Evolutionary conservation across 1,284 basidiomycete species (phyloP).

Genomic region (Tremellales sp.): DNA sequence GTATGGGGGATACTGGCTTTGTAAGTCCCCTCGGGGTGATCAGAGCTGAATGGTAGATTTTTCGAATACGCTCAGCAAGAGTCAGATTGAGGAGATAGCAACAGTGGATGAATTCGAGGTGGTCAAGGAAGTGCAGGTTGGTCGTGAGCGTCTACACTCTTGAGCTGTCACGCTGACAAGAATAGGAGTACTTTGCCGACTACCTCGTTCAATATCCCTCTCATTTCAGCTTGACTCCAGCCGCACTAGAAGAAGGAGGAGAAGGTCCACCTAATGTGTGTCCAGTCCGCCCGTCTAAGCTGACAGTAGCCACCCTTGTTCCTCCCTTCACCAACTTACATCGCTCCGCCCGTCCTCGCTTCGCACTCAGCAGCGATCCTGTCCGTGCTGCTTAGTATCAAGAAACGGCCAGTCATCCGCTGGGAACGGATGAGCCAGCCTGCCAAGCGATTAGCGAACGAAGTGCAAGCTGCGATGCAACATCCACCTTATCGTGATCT

Average conservation of each 20-base stretch:
- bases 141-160: too few species aligned
- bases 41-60: constrained; percentile 61
- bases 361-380: constrained; percentile 76
- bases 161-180: constrained; percentile 5
- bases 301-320: constrained; percentile 42
- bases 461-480: constrained; percentile 55
- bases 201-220: constrained; percentile 81
- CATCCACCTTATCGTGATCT: constrained; percentile 50
- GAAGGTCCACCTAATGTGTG: constrained; percentile 47
- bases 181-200: constrained; percentile 91
- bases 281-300: background rate
- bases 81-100: constrained; percentile 86
- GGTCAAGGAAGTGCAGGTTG: constrained; percentile 90
- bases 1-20: constrained; percentile 95
- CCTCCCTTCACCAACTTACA: constrained; percentile 57
- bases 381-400: constrained; percentile 85
- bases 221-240: constrained; percentile 82
- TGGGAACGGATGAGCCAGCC: constrained; percentile 91
- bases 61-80: constrained; percentile 87
- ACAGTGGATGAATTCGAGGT: constrained; percentile 95
- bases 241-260: constrained; percentile 44
- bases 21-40: constrained; percentile 58
- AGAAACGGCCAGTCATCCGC: constrained; percentile 87
- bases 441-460: constrained; percentile 82
- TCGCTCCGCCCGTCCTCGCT: constrained; percentile 63